Evolutionary conservation across 2,329 filamentous ascomycete species (phyloP), one percentile per base, ranked within the genome.

Genomic region (Berkeleyomyces basicola): DNA sequence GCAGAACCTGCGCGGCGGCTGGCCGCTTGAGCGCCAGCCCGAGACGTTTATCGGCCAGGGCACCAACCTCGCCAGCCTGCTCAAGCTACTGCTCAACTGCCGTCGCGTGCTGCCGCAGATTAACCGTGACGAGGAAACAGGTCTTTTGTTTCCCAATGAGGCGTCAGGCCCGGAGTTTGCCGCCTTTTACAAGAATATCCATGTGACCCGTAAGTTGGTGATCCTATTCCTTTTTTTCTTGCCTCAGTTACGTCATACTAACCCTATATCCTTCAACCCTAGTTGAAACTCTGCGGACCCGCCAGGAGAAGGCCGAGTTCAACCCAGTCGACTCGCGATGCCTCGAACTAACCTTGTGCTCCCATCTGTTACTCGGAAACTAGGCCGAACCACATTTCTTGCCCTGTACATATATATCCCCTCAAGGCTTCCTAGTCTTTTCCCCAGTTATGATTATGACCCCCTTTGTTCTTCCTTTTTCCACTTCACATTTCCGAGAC

Each of bases 81-180:
- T 86, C 59, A 78, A 79, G 69, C 83, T 85, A 80, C 75, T 86
- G 3, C 70, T 85, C 7, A 74, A 74, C n/a, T 84, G 84, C 62
- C 77, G 83, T 46, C 79, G 80, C 65, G 78, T 81, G 0, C 74
- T 84, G 4, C 83, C 83, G 1, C 77, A 78, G 66, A 82, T 79
- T 0, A 69, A 73, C 33, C 73, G 76, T 1, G 72, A 74, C 46
- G 68, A 72, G 0, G 75, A 81, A 59, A 79, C 78, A 2, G 78
- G 79, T 60, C 71, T 83, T 10, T 53, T 59, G 36, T 66, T 72
- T 4, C 69, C 74, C 2, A 74, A 76, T 0, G 74, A 77, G 39
- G 77, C 78, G 31, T 72, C 76, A 23, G 78, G 80, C 53, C 74
- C 75, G 7, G 69, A 72, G 1, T 70, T 81, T 37, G 70, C 71